These are phyloP conservation scores for Fusarium begoniae DNA, from an alignment of 2,329 filamentous ascomycete species.

Conservation along the genomic window DNA sequence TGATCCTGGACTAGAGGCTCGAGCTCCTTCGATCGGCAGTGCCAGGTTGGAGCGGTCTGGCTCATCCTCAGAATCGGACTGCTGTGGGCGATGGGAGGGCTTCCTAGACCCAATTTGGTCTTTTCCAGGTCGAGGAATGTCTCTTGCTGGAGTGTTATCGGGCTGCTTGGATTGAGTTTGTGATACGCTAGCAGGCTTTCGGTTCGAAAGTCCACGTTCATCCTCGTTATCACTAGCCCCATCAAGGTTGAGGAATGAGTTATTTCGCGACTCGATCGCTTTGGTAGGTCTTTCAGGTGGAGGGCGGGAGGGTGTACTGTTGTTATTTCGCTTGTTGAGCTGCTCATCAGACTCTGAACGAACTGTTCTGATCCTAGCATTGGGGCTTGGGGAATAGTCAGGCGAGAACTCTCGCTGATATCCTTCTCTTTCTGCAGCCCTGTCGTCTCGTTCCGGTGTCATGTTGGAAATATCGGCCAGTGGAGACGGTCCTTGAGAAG, in stretches of 20 bases:
- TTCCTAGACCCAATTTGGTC: conserved; percentile 44
- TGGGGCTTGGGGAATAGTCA: conserved; percentile 77
- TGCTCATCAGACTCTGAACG: conserved; percentile 54
- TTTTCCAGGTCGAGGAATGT: conserved; percentile 21
- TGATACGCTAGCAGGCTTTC: conserved; percentile 22
- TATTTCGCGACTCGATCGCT: conserved; percentile 48
- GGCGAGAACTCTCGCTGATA: conserved; percentile 74
- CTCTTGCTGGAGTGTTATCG: conserved; percentile 7
- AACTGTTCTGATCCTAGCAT: conserved; percentile 75
- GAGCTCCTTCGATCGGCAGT: conserved; percentile 54
- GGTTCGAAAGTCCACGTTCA: conserved; percentile 36
- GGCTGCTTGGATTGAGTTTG: conserved; percentile 14
- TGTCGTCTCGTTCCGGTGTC: conserved; percentile 23
- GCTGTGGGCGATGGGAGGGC: conserved; percentile 37
- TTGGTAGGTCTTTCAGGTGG: conserved; percentile 46
- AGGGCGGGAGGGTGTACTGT: conserved; percentile 49
- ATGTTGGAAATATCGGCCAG: conserved; percentile 40
- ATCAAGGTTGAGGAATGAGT: conserved; percentile 63
- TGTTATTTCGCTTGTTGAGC: conserved; percentile 38
- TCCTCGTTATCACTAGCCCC: conserved; percentile 58
- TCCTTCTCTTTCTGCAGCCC: conserved; percentile 40
- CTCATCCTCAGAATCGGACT: conserved; percentile 48
- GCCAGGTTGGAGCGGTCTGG: conserved; percentile 48
- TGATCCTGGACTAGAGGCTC: conserved; percentile 48
- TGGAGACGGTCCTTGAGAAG: conserved; percentile 40